Base-by-base conservation (phyloP, 2,329 filamentous ascomycete genomes). In the Diaporthe longicolla region DNA sequence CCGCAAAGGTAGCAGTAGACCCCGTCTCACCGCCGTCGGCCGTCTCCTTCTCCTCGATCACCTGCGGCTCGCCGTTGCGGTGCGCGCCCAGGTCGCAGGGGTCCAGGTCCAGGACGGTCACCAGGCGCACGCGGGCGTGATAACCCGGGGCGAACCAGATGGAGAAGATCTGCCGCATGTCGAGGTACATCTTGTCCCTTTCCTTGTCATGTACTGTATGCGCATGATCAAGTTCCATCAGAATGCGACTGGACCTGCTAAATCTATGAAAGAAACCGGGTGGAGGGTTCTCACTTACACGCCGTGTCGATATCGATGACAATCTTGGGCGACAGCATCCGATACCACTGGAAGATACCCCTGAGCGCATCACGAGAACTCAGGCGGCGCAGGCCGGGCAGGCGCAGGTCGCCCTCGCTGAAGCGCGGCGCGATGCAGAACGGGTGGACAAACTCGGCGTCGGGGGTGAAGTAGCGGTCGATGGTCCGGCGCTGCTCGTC, bases 341-440 rank as follows among this genome's bases (percentile, higher is more conserved):
- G 94, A 83, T 97, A 96, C 93, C 93, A 95, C 54, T 91, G 90
- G 80, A 94, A 97, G 73, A 97, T 92, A 77, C 88, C 87, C 63
- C 89, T 84, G 24, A 97, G 87, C 8, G 94, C 80, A 83, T 87
- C 90, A 57, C 94, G 88, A 13, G 93, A 95, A 76, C 92, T 89
- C 32, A 89, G 72, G 1, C 79, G 78, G 10, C 83, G 82, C 0
- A 85, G 77, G 3, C 87, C 78, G 1, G 86, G 87, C 1, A 89
- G 21, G 37, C 10, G 35, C 17, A 71, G 45, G 2, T 80, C 74
- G 40, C 83, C 76, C 24, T 85, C 80, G 4, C 81, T 80, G 76
- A 91, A 89, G 9, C 85, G 84, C 0, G 89, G 89, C 1, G 94
- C 93, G 17, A 91, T 89, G 79, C 93, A 95, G 81, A 96, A 93